phyloP scores from a whole-genome alignment of 1,139 yeast species.

The Debaryomycetaceae sp. region DNA sequence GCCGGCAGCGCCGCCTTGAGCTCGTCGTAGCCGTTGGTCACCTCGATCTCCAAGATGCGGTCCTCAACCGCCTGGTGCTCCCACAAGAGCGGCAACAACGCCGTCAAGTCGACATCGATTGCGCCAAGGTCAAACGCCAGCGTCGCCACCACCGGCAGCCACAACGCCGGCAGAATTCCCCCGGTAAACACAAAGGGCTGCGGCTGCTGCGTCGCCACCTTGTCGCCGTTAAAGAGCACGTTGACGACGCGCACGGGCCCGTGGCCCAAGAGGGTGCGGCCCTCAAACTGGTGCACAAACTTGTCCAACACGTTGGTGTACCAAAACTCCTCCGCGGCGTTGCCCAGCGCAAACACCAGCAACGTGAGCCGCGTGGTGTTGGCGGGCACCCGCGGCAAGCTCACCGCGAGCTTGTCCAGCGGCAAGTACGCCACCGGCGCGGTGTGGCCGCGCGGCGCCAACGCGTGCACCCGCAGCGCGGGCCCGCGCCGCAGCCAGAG shows the following conservation, averaged over 20 bases:
- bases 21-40: conserved; percentile 56
- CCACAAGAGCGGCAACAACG: conserved; percentile 64
- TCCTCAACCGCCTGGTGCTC: conserved; percentile 19
- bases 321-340: conserved; percentile 82
- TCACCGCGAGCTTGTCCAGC: conserved; percentile 26
- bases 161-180: conserved; percentile 70
- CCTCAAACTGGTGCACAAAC: conserved; percentile 34
- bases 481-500: conserved; percentile 22
- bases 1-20: conserved; percentile 16
- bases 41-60: conserved; percentile 35
- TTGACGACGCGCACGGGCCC: conserved; percentile 61
- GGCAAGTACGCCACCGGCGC: conserved; percentile 46
- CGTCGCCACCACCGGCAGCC: conserved; percentile 74
- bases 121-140: conserved; percentile 70
- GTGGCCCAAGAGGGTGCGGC: conserved; percentile 44
- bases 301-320: conserved; percentile 59
- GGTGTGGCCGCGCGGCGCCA: conserved; percentile 21
- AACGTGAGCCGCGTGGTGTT: conserved; percentile 58
- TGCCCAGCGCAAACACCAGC: conserved; percentile 68
- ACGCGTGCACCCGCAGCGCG: conserved; percentile 30
- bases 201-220: conserved; percentile 50
- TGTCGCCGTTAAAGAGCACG: conserved; percentile 45
- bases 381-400: conserved; percentile 35
- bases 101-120: conserved; percentile 62
- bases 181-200: conserved; percentile 71